These are phyloP conservation scores for Yarrowia galli DNA, from an alignment of 1,139 yeast genomes.

Conservation along the genomic window DNA sequence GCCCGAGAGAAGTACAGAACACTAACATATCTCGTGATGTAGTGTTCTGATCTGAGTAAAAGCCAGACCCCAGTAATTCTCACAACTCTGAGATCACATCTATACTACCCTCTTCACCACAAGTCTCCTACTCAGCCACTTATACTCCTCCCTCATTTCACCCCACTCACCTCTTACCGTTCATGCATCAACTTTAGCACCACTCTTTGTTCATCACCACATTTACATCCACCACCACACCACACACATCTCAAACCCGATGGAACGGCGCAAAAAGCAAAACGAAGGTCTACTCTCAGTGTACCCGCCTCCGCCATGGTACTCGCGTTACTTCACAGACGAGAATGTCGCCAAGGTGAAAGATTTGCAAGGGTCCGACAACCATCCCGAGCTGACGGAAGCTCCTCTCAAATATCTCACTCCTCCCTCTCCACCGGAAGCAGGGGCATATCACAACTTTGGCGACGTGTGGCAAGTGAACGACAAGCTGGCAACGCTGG, in stretches of 20 bases:
- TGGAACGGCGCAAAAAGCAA: slow-evolving; percentile 37
- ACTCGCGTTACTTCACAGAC: slow-evolving; percentile 68
- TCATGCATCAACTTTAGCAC: slow-evolving; percentile 17
- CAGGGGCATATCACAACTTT: slow-evolving; percentile 71
- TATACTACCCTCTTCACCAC: too few relatives aligned
- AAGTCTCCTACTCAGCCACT: too few relatives aligned
- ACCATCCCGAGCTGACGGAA: slow-evolving; percentile 44
- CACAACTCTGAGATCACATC: too few relatives aligned
- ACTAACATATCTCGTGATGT: too few relatives aligned
- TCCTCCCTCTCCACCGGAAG: slow-evolving; percentile 72
- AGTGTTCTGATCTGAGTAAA: too few relatives aligned
- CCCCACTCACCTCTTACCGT: background rate
- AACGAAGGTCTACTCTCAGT: slow-evolving; percentile 59
- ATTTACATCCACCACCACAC: background rate
- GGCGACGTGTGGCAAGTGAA: slow-evolving; percentile 83
- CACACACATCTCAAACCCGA: slow-evolving; percentile 1
- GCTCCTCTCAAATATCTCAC: slow-evolving; percentile 57
- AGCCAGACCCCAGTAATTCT: too few relatives aligned
- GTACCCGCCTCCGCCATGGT: slow-evolving; percentile 89
- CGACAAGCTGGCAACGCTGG: slow-evolving; percentile 71
- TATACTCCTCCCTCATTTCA: too few relatives aligned
- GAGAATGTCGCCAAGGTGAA: slow-evolving; percentile 60
- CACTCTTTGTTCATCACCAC: slow-evolving; percentile 19
- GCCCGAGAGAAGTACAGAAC: too few relatives aligned
- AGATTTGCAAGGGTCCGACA: slow-evolving; percentile 44